These are phyloP conservation scores for Fusarium veterinarium DNA, from an alignment of 2,329 filamentous ascomycete genomes.

Conservation along the genomic window DNA sequence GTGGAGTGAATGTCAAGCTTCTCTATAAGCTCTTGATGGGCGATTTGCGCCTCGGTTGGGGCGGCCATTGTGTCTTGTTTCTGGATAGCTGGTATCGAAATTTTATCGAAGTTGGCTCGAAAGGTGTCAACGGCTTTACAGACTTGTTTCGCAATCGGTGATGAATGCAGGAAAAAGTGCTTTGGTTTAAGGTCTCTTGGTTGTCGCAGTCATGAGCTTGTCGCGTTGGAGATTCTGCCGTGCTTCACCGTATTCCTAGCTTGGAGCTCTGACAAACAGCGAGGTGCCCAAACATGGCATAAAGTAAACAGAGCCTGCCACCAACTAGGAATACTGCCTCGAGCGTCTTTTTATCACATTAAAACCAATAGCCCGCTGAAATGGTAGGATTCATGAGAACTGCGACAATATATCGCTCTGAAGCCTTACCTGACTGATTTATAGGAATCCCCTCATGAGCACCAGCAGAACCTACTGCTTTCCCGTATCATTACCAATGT, in stretches of 20 bases:
- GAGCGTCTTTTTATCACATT: background rate
- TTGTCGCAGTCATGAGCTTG: constrained; percentile 21
- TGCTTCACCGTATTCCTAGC: constrained; percentile 45
- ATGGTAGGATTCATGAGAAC: constrained; percentile 18
- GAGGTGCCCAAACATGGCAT: constrained; percentile 1
- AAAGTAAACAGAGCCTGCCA: constrained; percentile 41
- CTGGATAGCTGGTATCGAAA: background rate
- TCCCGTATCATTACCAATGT: constrained; percentile 98
- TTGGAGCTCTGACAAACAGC: constrained; percentile 7
- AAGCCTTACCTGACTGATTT: background rate
- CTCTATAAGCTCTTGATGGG: constrained; percentile 88
- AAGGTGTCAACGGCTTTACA: background rate
- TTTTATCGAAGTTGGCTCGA: background rate
- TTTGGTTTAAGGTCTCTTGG: background rate
- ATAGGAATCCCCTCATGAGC: constrained; percentile 95
- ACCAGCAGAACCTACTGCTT: constrained; percentile 93
- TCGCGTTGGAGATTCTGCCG: constrained; percentile 48
- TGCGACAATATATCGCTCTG: no score
- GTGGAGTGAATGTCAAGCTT: constrained; percentile 89
- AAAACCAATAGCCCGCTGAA: background rate
- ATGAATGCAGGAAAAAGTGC: background rate
- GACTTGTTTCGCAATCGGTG: background rate
- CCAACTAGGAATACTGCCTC: background rate
- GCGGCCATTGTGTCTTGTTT: constrained; percentile 64
- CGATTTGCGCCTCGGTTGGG: constrained; percentile 78